These are phyloP conservation scores for Xylaria sp. DNA, from an alignment of 2,329 filamentous ascomycete genomes.

Conservation along the genomic window DNA sequence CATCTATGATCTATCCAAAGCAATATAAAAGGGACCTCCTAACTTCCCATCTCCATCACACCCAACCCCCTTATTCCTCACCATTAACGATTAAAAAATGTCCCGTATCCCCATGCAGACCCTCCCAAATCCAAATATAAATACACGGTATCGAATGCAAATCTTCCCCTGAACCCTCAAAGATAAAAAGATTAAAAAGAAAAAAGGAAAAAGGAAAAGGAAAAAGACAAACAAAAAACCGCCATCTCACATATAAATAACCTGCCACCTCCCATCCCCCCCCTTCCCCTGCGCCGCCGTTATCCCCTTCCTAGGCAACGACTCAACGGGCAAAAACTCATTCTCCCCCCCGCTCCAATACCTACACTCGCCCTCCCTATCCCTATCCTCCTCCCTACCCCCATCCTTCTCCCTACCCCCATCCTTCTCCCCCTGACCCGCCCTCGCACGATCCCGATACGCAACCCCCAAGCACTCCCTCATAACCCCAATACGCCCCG, in stretches of 20 bases:
- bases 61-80: background rate
- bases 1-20: slow-evolving; percentile 6
- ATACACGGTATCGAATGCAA: background rate
- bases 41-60: background rate
- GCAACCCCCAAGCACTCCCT: slow-evolving; percentile 44
- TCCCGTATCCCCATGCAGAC: background rate
- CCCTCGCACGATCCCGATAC: slow-evolving; percentile 20
- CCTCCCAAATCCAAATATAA: background rate
- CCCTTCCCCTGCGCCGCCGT: background rate
- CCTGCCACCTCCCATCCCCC: slow-evolving; percentile 24
- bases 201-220: background rate
- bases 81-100: slow-evolving; percentile 3
- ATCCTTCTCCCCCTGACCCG: background rate
- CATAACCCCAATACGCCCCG: slow-evolving; percentile 19
- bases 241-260: slow-evolving; percentile 34
- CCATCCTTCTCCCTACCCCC: background rate
- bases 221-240: background rate
- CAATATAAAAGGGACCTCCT: slow-evolving; percentile 3
- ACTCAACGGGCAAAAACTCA: slow-evolving; percentile 41
- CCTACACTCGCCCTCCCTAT: slow-evolving; percentile 31
- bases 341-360: slow-evolving; percentile 26
- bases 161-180: slow-evolving; percentile 1
- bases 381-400: background rate
- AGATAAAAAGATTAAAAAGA: background rate
- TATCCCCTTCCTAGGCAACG: slow-evolving; percentile 18